Conservation (phyloP, 2,329 filamentous ascomycete genomes). For the Aaosphaeria pasadenensis region DNA sequence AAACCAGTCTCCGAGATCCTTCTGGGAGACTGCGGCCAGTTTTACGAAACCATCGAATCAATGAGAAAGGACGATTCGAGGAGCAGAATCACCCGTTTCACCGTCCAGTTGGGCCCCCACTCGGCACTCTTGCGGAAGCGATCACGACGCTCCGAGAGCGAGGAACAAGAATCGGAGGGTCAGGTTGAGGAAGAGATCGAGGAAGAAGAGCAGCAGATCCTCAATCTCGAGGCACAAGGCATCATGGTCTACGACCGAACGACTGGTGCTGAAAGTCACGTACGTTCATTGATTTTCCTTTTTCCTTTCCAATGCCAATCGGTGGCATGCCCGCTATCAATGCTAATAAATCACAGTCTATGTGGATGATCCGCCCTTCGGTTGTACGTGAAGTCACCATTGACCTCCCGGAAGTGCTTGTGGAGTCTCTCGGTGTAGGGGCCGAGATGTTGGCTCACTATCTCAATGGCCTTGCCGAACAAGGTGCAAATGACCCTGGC, state of each 20-base stretch:
- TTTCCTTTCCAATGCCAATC: too few species aligned
- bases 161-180: constrained; percentile 25
- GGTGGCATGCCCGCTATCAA: not conserved
- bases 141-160: constrained; percentile 17
- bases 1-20: constrained; percentile 78
- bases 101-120: constrained; percentile 33
- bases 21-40: constrained; percentile 74
- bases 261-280: constrained; percentile 84
- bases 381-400: constrained; percentile 91
- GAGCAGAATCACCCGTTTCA: constrained; percentile 67
- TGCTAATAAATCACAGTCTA: constrained; percentile 59
- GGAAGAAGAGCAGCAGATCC: constrained; percentile 48
- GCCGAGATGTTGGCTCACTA: constrained; percentile 94
- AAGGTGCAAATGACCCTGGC: constrained; percentile 69
- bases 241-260: constrained; percentile 96
- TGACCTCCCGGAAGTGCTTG: constrained; percentile 82
- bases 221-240: constrained; percentile 90
- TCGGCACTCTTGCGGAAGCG: constrained; percentile 33
- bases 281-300: constrained; percentile 50
- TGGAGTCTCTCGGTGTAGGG: constrained; percentile 90
- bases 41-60: constrained; percentile 77
- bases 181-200: constrained; percentile 28
- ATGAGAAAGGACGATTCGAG: constrained; percentile 87
- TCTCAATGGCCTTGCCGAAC: constrained; percentile 83
- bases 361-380: constrained; percentile 99